phyloP scores from a whole-genome alignment of 257 asterid genomes.

The Solanum arcanum region DNA sequence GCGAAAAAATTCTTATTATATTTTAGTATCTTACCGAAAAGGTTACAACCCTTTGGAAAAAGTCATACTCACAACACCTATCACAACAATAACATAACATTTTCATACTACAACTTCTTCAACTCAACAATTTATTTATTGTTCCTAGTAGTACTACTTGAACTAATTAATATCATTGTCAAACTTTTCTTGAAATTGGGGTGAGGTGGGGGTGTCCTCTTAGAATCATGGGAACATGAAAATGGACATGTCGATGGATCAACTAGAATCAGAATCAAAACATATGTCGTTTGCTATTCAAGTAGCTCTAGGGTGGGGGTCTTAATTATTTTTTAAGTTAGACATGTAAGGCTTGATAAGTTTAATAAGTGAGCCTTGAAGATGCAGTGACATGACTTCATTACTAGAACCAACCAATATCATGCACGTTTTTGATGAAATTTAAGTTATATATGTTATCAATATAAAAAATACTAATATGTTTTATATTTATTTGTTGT shows the following conservation, averaged over 20 bases:
- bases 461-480: neutral
- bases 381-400: conserved; percentile 76
- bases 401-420: conserved; percentile 56
- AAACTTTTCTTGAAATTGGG: neutral
- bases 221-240: neutral
- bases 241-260: neutral
- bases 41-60: no score
- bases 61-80: neutral
- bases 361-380: conserved; percentile 50
- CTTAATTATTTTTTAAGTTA: neutral
- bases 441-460: neutral
- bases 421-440: neutral
- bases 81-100: neutral
- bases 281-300: no score
- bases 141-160: neutral
- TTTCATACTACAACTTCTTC: neutral
- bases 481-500: neutral
- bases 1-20: no score
- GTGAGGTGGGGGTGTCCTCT: neutral
- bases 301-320: neutral
- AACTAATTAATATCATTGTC: neutral
- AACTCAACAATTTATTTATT: neutral
- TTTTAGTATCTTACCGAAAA: no score
- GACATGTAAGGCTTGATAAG: conserved; percentile 27
- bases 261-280: neutral